These are phyloP conservation scores for Triglochin maritima DNA, from an alignment of 106 monocot species.

Conservation along the genomic window DNA sequence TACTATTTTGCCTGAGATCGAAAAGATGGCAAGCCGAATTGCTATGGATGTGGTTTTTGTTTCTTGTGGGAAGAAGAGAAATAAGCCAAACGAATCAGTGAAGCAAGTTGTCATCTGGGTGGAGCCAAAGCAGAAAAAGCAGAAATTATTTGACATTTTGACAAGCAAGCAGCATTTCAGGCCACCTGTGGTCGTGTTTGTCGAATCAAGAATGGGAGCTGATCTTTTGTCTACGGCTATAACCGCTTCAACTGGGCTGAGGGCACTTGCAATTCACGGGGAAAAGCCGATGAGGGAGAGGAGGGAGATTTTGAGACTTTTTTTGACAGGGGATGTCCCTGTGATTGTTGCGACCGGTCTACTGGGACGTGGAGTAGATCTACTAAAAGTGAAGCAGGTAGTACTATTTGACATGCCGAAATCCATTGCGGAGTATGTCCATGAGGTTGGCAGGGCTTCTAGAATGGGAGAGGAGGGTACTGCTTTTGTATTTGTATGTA, in stretches of 20 bases:
- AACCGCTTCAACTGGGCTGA: slow-evolving; percentile 45
- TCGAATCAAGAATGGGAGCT: slow-evolving; percentile 71
- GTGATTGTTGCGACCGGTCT: slow-evolving; percentile 73
- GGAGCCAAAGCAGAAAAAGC: slow-evolving; percentile 70
- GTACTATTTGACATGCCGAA: slow-evolving; percentile 87
- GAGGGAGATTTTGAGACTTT: slow-evolving; percentile 60
- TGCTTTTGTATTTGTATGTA: slow-evolving; percentile 62
- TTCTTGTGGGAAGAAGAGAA: slow-evolving; percentile 29
- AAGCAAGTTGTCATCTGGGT: slow-evolving; percentile 81
- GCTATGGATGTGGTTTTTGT: slow-evolving; percentile 41
- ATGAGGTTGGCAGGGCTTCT: slow-evolving; percentile 87
- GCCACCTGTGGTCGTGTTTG: slow-evolving; percentile 68
- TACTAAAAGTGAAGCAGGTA: slow-evolving; percentile 57
- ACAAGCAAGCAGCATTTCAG: slow-evolving; percentile 66
- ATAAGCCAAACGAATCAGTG: slow-evolving; percentile 39
- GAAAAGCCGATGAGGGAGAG: slow-evolving; percentile 87
- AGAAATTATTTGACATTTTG: slow-evolving; percentile 80
- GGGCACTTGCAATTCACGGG: slow-evolving; percentile 66
- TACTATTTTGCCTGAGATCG: slow-evolving; percentile 50
- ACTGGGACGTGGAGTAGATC: slow-evolving; percentile 71
- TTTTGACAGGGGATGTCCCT: slow-evolving; percentile 60
- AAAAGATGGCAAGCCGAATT: slow-evolving; percentile 47
- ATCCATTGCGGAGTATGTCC: slow-evolving; percentile 69
- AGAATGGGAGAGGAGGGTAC: slow-evolving; percentile 66
- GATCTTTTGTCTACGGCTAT: slow-evolving; percentile 75